Percentiles rank a stretch among this genome's conserved stretches.
Evolutionary conservation across 208 protist genomes (phyloP).

Genomic region (Lotmaria passim): DNA sequence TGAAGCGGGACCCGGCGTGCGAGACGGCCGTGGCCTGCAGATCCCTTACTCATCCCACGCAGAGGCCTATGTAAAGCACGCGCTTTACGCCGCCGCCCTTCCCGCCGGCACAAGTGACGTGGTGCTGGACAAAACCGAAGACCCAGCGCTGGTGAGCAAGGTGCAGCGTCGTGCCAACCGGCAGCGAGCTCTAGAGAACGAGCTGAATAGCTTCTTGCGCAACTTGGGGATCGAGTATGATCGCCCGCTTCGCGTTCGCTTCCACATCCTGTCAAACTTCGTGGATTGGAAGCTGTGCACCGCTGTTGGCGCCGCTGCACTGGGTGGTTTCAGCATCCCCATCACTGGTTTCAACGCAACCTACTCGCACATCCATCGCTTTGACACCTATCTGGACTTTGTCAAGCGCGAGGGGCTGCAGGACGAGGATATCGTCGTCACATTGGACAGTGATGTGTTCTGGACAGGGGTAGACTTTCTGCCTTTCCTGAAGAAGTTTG

Average conservation of each 20-base stretch:
- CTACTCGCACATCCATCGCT: constrained; percentile 44
- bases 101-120: constrained; percentile 2
- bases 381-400: constrained; percentile 33
- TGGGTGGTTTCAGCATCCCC: constrained; percentile 33
- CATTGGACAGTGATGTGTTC: constrained; percentile 38
- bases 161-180: constrained; percentile 17
- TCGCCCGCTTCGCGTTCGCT: constrained; percentile 17
- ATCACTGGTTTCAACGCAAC: constrained; percentile 27
- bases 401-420: constrained; percentile 31
- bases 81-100: constrained; percentile 7
- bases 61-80: constrained; percentile 6
- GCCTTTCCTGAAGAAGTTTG: constrained; percentile 45
- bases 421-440: constrained; percentile 45
- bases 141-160: background rate
- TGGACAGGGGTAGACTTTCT: constrained; percentile 46
- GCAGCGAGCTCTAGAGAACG: constrained; percentile 16
- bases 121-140: background rate
- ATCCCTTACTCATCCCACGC: constrained; percentile 18
- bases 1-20: background rate
- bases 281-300: constrained; percentile 37
- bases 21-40: constrained; percentile 13
- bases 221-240: constrained; percentile 4
- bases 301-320: constrained; percentile 31
- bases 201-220: constrained; percentile 21
- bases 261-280: constrained; percentile 29